Conservation (phyloP, 208 protist species). For the Acanthamoeba healyi region DNA sequence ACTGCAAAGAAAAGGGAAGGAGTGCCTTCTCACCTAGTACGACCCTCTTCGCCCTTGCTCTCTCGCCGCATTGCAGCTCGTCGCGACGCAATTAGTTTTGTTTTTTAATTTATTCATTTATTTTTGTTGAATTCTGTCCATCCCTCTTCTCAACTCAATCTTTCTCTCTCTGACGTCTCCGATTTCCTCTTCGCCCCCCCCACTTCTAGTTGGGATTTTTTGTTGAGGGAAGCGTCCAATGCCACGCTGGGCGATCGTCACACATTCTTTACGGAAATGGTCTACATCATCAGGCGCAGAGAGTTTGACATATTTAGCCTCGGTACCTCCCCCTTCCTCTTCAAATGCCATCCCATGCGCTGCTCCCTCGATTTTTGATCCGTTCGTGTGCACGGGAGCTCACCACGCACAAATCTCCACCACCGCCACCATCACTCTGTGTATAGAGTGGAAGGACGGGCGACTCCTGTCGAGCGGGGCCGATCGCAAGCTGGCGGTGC, state of each 20-base stretch:
- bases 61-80: too few species aligned
- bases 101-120: too few species aligned
- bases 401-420: neutral
- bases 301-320: slow-evolving; percentile 58
- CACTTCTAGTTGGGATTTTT: slow-evolving; percentile 38
- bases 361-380: neutral
- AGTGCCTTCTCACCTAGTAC: slow-evolving; percentile 41
- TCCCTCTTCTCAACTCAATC: neutral
- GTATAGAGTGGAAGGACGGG: slow-evolving; percentile 31
- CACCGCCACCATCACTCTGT: neutral
- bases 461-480: neutral
- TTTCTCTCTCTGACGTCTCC: too few species aligned
- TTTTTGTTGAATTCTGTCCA: neutral
- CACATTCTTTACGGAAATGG: slow-evolving; percentile 57
- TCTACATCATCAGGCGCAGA: slow-evolving; percentile 30
- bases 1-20: slow-evolving; percentile 5
- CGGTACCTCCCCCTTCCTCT: neutral
- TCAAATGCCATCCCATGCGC: too few species aligned
- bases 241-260: slow-evolving; percentile 47
- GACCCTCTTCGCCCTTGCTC: neutral
- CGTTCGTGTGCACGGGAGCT: too few species aligned
- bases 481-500: slow-evolving; percentile 33
- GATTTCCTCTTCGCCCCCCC: neutral
- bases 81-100: neutral
- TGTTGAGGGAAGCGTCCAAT: slow-evolving; percentile 37